Base-by-base conservation (phyloP, 2,329 filamentous ascomycete species). In the Fusarium luffae region DNA sequence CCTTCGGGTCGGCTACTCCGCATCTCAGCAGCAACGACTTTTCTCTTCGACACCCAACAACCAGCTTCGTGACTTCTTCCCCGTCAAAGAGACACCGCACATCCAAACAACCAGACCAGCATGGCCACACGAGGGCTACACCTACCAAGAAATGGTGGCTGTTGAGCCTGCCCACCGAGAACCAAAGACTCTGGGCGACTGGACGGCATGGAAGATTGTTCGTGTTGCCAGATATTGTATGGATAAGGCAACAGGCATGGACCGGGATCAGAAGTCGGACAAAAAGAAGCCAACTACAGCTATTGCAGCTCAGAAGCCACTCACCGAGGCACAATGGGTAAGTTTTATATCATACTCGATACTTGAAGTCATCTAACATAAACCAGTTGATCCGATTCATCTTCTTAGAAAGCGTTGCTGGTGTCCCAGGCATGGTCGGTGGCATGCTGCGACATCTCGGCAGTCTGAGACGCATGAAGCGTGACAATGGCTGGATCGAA, bases 401-500 rank as follows among this genome's bases (percentile, higher is more conserved):
- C 72, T 99, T 99, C 80, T 86, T 99, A 34, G 96, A 99, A 80
- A 94, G 91, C 50, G 93, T 99, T 41, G 96, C 96, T 14, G 96
- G 94, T 34, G 96, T 98, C 0, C 96, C 96, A 0, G 96, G 96
- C 10, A 98, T 98, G 93, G 95, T 98, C 1, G 96, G 92, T 1
- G 96, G 94, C 23, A 98, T 97, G 92, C 85, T 98, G 18, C 86
- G 96, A 34, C 96, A 99, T 81, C 85, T 98, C 40, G 89, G 92
- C 77, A 94, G 91, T 70, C 86, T 98, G 75, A 86, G 95, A 46
- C 87, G 91, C 28, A 91, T 98, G 85, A 94, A 93, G 85, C 86
- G 95, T 59, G 95, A 98, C 79, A 97, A 98, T 74, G 96, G 96
- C 76, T 98, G 92, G 93, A 98, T 99, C 77, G 94, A 97, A 81